Conservation (phyloP, 139 green algal genomes). For the Desmodesmus armatus region DNA sequence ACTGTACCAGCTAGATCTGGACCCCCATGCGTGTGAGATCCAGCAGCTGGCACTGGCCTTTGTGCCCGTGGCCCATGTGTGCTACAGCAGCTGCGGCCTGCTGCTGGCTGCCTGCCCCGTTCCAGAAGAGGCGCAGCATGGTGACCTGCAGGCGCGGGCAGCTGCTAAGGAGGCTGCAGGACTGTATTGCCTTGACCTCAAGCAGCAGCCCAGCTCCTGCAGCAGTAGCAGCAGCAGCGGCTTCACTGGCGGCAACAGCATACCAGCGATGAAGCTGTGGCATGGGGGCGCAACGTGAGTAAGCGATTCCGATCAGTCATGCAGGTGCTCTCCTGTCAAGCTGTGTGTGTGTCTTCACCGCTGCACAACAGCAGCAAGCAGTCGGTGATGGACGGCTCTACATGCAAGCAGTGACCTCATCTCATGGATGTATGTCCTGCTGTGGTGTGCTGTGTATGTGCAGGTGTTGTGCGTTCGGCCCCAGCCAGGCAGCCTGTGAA, state of each 20-base stretch:
- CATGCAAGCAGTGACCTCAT: too few relatives aligned
- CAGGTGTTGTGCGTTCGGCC: too few relatives aligned
- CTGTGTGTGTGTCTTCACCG: too few relatives aligned
- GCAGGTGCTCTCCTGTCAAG: too few relatives aligned
- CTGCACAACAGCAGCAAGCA: background rate
- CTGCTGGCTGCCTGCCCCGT: background rate
- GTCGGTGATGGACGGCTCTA: too few relatives aligned
- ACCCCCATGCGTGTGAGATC: background rate
- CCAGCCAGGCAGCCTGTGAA: too few relatives aligned
- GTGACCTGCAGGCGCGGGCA: background rate
- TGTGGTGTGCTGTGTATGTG: too few relatives aligned
- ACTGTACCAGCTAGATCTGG: constrained; percentile 21
- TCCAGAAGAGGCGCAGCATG: background rate
- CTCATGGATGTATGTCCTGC: too few relatives aligned
- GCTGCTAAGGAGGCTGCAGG: constrained; percentile 6
- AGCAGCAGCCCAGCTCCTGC: background rate
- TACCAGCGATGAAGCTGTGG: constrained; percentile 39
- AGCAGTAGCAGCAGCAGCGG: too few relatives aligned
- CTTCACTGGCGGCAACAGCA: too few relatives aligned
- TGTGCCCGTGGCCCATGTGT: background rate
- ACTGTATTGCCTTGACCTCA: constrained; percentile 18
- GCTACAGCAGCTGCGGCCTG: background rate
- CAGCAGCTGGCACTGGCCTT: constrained; percentile 15
- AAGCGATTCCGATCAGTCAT: too few relatives aligned
- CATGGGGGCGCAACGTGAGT: constrained; percentile 9